A percentile compares a stretch with the other conserved stretches of the same genome.
Conservation (phyloP, 176 grass and related monocot genomes). For the Juncus effusus region DNA sequence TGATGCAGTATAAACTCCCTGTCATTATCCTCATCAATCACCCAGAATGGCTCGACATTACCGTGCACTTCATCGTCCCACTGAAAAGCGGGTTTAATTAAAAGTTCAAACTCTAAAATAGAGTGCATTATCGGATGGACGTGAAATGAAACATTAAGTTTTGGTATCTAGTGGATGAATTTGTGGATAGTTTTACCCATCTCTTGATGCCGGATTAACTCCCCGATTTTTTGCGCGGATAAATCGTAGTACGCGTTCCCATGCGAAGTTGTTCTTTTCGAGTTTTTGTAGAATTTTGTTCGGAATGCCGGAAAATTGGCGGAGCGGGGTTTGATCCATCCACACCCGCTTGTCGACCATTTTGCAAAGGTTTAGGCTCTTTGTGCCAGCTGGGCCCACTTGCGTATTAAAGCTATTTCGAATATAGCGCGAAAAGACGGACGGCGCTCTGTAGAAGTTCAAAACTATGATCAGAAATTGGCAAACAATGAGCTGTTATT, state of each 20-base stretch:
- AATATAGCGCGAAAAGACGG: conserved; percentile 54
- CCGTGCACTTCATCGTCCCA: conserved; percentile 87
- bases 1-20: conserved; percentile 84
- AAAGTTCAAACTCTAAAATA: conserved; percentile 66
- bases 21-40: conserved; percentile 87
- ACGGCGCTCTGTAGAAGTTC: conserved; percentile 59
- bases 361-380: conserved; percentile 86
- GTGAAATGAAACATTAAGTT: conserved; percentile 68
- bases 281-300: conserved; percentile 86
- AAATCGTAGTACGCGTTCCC: conserved; percentile 81
- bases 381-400: conserved; percentile 72
- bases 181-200: conserved; percentile 69
- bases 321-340: conserved; percentile 72
- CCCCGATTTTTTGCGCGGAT: conserved; percentile 77
- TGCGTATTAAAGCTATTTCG: conserved; percentile 75
- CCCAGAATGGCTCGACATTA: conserved; percentile 77
- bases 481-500: too few relatives aligned
- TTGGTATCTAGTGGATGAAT: conserved; percentile 79
- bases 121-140: conserved; percentile 73
- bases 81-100: conserved; percentile 72
- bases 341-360: conserved; percentile 90
- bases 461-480: too few relatives aligned
- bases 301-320: conserved; percentile 71
- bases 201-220: conserved; percentile 58
- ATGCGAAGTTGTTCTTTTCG: conserved; percentile 76